Conservation (phyloP, 73 alveolate genomes). For the Tetrahymena malaccensis region DNA sequence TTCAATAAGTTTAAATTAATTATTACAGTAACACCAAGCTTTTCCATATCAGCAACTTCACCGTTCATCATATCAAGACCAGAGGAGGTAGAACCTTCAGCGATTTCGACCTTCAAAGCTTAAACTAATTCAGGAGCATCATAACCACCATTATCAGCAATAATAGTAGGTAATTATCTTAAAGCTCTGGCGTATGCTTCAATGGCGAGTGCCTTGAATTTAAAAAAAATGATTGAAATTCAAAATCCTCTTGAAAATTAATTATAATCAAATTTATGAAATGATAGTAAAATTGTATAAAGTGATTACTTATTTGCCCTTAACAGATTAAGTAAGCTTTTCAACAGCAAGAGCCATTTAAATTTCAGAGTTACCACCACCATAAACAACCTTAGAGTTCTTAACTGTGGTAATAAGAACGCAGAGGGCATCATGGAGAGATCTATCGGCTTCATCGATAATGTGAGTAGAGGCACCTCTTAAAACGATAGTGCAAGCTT, state of each 20-base stretch:
- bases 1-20: neutral
- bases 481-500: constrained; percentile 92
- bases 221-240: neutral
- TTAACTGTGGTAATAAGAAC: constrained; percentile 91
- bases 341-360: constrained; percentile 93
- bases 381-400: constrained; percentile 77
- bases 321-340: constrained; percentile 65
- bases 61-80: constrained; percentile 91
- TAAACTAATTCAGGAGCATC: constrained; percentile 92
- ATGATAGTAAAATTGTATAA: neutral
- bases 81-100: constrained; percentile 67
- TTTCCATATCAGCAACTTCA: constrained; percentile 76
- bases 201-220: constrained; percentile 72
- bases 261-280: too few species aligned
- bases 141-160: constrained; percentile 92
- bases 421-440: constrained; percentile 95
- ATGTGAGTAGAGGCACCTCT: constrained; percentile 93
- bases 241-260: neutral
- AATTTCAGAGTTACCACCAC: constrained; percentile 96
- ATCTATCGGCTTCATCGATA: constrained; percentile 96
- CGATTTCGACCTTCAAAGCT: constrained; percentile 84
- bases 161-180: constrained; percentile 90
- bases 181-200: constrained; percentile 93
- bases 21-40: constrained; percentile 61
- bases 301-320: constrained; percentile 62